Conservation (phyloP, 768 basidiomycete species). For the Amanita thiersii region DNA sequence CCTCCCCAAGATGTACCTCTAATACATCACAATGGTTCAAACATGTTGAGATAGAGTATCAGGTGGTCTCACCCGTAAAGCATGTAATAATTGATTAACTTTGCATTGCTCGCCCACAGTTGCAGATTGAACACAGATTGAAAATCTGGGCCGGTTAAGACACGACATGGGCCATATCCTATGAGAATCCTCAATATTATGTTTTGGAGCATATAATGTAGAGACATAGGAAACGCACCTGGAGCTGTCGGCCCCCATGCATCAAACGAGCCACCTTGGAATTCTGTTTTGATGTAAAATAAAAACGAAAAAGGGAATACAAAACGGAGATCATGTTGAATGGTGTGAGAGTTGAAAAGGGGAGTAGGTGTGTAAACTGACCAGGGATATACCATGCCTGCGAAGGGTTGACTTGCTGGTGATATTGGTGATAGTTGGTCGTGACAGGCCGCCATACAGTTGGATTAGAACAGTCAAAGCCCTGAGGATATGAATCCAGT, state of each 20-base stretch:
- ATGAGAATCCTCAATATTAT: conserved; percentile 7
- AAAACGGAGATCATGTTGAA: no score
- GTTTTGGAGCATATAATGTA: no score
- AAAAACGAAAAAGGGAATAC: conserved; percentile 1
- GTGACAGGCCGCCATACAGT: conserved; percentile 55
- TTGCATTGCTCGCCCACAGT: conserved; percentile 76
- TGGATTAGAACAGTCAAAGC: conserved; percentile 76
- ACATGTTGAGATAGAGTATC: background rate
- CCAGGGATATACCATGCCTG: conserved; percentile 70
- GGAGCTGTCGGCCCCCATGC: conserved; percentile 75
- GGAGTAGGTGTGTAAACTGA: no score
- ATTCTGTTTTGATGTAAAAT: conserved; percentile 25
- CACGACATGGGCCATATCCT: conserved; percentile 59
- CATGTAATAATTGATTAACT: conserved; percentile 83
- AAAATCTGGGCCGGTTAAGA: conserved; percentile 66
- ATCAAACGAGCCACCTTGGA: conserved; percentile 74
- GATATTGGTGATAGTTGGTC: conserved; percentile 59
- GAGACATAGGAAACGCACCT: conserved; percentile 23
- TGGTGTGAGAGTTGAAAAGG: no score
- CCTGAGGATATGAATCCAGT: conserved; percentile 68
- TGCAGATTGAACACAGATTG: conserved; percentile 73
- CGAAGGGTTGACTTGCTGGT: conserved; percentile 36
- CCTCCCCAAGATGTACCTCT: conserved; percentile 86
- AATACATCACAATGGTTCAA: background rate
- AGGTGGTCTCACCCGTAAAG: conserved; percentile 51